A percentile compares a stretch with the other conserved stretches of the same genome.
These are phyloP conservation scores for Phascolomyces articulosus DNA, from an alignment of 371 early-diverging fungal species.

Conservation along the genomic window DNA sequence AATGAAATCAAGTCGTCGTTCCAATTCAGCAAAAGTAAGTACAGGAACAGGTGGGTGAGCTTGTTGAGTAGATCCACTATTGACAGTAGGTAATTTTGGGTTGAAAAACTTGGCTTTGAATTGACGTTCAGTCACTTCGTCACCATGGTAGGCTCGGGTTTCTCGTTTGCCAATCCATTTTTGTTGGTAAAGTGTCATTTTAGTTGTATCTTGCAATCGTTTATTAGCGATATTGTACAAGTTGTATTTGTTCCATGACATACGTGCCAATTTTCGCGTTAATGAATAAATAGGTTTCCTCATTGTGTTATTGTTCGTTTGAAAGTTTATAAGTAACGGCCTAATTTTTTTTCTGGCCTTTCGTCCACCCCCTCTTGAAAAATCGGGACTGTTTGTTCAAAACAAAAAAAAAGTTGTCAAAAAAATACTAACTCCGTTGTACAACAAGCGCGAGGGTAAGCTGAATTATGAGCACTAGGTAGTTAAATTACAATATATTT, in stretches of 20 bases:
- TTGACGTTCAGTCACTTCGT: slow-evolving; percentile 85
- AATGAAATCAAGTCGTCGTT: slow-evolving; percentile 91
- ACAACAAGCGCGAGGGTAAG: too few relatives aligned
- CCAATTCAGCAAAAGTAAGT: slow-evolving; percentile 86
- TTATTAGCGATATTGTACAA: slow-evolving; percentile 84
- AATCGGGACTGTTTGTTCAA: background rate
- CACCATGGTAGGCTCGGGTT: slow-evolving; percentile 93
- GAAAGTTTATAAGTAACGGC: background rate
- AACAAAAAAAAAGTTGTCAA: too few relatives aligned
- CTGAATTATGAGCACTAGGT: too few relatives aligned
- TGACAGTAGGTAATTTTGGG: slow-evolving; percentile 73
- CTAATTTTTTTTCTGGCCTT: background rate
- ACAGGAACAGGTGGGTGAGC: slow-evolving; percentile 82
- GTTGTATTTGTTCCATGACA: slow-evolving; percentile 95
- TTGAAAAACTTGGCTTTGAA: slow-evolving; percentile 74
- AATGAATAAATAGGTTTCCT: slow-evolving; percentile 62
- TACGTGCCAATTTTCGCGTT: slow-evolving; percentile 78
- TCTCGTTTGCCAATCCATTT: slow-evolving; percentile 94
- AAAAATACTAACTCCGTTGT: too few relatives aligned
- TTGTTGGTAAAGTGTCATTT: slow-evolving; percentile 90
- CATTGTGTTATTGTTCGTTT: slow-evolving; percentile 13
- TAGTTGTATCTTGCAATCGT: slow-evolving; percentile 58
- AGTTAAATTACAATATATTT: too few relatives aligned
- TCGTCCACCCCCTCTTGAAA: background rate
- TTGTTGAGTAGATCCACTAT: slow-evolving; percentile 42